Percentiles rank a stretch among this genome's conserved stretches.
phyloP scores from a whole-genome alignment of 352 stramenopile genomes.

The Phytophthora citrophthora region DNA sequence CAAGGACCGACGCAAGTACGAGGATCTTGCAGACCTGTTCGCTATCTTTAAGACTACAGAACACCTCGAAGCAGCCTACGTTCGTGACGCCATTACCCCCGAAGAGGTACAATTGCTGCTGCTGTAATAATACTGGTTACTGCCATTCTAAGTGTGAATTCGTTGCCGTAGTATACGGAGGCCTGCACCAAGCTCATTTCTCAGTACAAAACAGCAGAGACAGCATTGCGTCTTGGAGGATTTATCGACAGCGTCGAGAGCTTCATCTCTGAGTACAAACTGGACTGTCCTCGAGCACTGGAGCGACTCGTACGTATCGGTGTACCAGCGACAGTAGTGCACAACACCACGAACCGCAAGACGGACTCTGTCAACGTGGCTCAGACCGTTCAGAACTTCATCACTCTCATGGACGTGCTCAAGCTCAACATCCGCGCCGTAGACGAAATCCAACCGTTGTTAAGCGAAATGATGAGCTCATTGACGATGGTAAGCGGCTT shows the following conservation, averaged over 20 bases:
- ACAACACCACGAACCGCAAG: slow-evolving; percentile 82
- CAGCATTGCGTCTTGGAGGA: slow-evolving; percentile 83
- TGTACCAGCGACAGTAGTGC: slow-evolving; percentile 92
- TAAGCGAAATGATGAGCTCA: slow-evolving; percentile 96
- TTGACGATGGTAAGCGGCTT: slow-evolving; percentile 95
- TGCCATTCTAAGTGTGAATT: slow-evolving; percentile 1
- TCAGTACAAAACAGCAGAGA: slow-evolving; percentile 98
- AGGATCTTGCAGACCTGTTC: slow-evolving; percentile 93
- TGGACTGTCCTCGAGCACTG: slow-evolving; percentile 95
- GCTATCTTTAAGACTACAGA: slow-evolving; percentile 98
- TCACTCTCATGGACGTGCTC: slow-evolving; percentile 98
- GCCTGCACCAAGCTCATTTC: slow-evolving; percentile 98
- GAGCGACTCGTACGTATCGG: slow-evolving; percentile 95
- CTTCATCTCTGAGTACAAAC: slow-evolving; percentile 96
- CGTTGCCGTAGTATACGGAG: slow-evolving; percentile 88
- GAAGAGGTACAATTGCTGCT: slow-evolving; percentile 62
- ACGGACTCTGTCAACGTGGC: slow-evolving; percentile 92
- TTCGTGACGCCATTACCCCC: slow-evolving; percentile 94
- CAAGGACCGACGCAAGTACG: slow-evolving; percentile 88
- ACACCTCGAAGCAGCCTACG: slow-evolving; percentile 97
- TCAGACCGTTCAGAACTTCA: slow-evolving; percentile 97
- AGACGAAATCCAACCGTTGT: slow-evolving; percentile 97
- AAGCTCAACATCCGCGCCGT: slow-evolving; percentile 97
- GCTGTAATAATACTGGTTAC: not conserved
- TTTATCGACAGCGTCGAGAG: slow-evolving; percentile 71